phyloP scores from a whole-genome alignment of 1,284 basidiomycete genomes.

The Boletus subluridellus region DNA sequence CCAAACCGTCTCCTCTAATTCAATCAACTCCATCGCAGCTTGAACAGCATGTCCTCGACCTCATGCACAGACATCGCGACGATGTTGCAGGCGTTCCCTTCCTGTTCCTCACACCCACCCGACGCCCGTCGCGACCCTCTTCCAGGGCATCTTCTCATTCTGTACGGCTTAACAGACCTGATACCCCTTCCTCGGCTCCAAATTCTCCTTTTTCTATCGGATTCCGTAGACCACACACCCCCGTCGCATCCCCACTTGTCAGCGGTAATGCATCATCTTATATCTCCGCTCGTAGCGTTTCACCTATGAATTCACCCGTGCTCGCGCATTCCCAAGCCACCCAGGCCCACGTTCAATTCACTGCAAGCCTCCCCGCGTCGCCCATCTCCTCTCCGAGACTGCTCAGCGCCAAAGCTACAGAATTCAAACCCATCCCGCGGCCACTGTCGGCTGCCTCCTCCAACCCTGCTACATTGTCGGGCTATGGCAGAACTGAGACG shows the following conservation, averaged over 20 bases:
- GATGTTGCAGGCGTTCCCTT: slow-evolving; percentile 80
- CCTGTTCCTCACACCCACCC: slow-evolving; percentile 71
- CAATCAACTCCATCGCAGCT: slow-evolving; percentile 43
- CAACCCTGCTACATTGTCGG: slow-evolving; percentile 54
- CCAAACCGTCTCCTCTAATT: slow-evolving; percentile 12
- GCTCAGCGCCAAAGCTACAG: slow-evolving; percentile 64
- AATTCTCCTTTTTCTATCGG: slow-evolving; percentile 65
- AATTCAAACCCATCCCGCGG: slow-evolving; percentile 68
- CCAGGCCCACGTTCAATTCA: slow-evolving; percentile 53
- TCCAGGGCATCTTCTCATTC: slow-evolving; percentile 75
- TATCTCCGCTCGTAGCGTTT: slow-evolving; percentile 56
- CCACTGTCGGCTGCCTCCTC: slow-evolving; percentile 71
- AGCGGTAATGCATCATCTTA: slow-evolving; percentile 53
- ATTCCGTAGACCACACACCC: slow-evolving; percentile 75
- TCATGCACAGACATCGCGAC: slow-evolving; percentile 85
- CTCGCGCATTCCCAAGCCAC: slow-evolving; percentile 53
- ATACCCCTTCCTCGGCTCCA: slow-evolving; percentile 69
- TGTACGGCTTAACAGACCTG: slow-evolving; percentile 61
- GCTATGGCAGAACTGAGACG: slow-evolving; percentile 58
- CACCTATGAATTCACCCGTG: slow-evolving; percentile 67
- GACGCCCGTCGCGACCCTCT: slow-evolving; percentile 77
- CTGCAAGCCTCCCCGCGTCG: slow-evolving; percentile 66
- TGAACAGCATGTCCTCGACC: slow-evolving; percentile 74
- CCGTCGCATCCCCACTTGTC: slow-evolving; percentile 67
- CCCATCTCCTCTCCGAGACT: slow-evolving; percentile 59